phyloP scores from a whole-genome alignment of 164 flowering plant species.

The Piper longum region DNA sequence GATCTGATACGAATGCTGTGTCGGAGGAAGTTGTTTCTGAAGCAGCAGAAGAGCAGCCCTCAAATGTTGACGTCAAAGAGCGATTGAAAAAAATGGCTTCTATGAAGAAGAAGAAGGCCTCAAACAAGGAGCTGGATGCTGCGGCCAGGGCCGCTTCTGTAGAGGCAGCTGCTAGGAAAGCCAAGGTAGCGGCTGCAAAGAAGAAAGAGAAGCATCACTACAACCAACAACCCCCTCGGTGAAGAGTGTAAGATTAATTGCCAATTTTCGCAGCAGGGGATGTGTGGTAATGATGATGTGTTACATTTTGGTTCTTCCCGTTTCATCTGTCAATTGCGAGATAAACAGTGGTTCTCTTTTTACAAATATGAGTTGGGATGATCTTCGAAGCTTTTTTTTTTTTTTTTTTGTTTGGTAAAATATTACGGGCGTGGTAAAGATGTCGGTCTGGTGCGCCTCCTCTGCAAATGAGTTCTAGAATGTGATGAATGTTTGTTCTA shows the following conservation, averaged over 20 bases:
- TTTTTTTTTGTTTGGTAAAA: background rate
- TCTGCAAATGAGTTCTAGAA: background rate
- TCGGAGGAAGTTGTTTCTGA: slow-evolving; percentile 11
- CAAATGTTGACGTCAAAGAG: slow-evolving; percentile 61
- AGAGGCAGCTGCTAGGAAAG: slow-evolving; percentile 72
- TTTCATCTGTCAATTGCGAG: slow-evolving; percentile 5
- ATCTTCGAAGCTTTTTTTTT: background rate
- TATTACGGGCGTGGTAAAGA: background rate
- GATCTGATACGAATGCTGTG: slow-evolving; percentile 16
- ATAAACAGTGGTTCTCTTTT: slow-evolving; percentile 8
- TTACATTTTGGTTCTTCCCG: background rate
- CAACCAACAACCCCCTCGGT: slow-evolving; percentile 59
- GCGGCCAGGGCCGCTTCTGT: slow-evolving; percentile 77
- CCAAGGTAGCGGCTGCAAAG: slow-evolving; percentile 91
- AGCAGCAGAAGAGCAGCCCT: slow-evolving; percentile 24
- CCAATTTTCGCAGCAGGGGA: background rate
- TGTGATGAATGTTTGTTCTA: slow-evolving; percentile 1
- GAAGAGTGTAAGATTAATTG: slow-evolving; percentile 3
- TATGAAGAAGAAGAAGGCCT: slow-evolving; percentile 65
- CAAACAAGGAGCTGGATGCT: slow-evolving; percentile 73
- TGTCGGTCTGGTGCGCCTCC: background rate
- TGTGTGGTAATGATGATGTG: background rate
- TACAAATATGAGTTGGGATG: slow-evolving; percentile 1
- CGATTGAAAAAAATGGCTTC: slow-evolving; percentile 61
- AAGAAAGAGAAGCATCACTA: slow-evolving; percentile 86